Percentiles rank a stretch among this genome's conserved stretches.
These are phyloP conservation scores for Calonectria crousiana DNA, from an alignment of 2,329 filamentous ascomycete species.

Conservation along the genomic window DNA sequence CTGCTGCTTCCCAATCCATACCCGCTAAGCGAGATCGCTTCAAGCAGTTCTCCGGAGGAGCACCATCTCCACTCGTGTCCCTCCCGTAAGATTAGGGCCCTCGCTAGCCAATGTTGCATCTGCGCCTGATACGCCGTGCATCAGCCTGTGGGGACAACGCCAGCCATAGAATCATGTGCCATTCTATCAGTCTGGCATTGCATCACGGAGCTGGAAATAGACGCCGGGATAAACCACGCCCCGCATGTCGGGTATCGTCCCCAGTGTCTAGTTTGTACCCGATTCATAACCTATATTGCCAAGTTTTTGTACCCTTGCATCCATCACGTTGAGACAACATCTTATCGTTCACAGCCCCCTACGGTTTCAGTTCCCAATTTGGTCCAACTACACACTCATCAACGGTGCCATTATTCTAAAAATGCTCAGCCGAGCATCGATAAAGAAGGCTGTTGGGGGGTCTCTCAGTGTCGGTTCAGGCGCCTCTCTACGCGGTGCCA, in stretches of 20 bases:
- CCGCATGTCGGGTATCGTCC: not conserved
- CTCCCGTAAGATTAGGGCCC: not conserved
- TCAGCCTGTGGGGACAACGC: not conserved
- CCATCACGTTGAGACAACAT: not conserved
- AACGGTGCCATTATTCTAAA: not conserved
- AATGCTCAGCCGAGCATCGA: not conserved
- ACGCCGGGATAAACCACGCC: not conserved
- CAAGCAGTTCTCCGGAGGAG: not conserved
- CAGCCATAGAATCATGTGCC: not conserved
- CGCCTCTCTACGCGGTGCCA: not conserved
- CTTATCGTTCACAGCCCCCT: not conserved
- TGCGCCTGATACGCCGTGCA: slow-evolving; percentile 3
- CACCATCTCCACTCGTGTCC: not conserved
- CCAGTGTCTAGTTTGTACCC: not conserved
- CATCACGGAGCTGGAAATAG: not conserved
- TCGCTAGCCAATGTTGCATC: not conserved
- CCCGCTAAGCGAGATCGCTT: not conserved
- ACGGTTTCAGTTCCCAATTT: not conserved
- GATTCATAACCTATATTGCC: not conserved
- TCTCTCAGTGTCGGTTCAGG: not conserved
- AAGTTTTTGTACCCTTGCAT: not conserved
- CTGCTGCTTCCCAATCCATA: not conserved
- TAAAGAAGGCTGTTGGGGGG: not conserved
- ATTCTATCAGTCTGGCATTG: not conserved
- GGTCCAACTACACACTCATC: not conserved